A percentile compares a stretch with the other conserved stretches of the same genome.
phyloP scores from a whole-genome alignment of 805 yeast genomes.

The Teunomyces stri region DNA sequence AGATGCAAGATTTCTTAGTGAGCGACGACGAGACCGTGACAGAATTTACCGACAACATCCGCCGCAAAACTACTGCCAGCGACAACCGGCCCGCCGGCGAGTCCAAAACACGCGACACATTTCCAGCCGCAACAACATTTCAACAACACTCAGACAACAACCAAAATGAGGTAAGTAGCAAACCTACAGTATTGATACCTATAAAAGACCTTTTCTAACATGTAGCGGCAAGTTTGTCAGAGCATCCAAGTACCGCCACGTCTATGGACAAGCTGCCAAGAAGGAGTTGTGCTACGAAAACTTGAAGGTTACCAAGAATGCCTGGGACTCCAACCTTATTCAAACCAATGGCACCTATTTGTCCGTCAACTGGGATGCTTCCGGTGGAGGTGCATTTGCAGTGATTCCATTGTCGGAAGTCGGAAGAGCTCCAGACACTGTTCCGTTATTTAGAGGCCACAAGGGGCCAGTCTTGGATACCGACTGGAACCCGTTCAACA shows the following conservation, averaged over 20 bases:
- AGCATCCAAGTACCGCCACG: constrained; percentile 96
- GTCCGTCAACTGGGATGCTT: constrained; percentile 87
- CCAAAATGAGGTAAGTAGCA: constrained; percentile 3
- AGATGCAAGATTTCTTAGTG: neutral
- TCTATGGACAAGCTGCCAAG: constrained; percentile 80
- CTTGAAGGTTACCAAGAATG: constrained; percentile 78
- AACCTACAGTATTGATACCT: neutral
- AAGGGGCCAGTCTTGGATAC: constrained; percentile 94
- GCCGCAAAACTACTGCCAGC: neutral
- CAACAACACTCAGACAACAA: neutral
- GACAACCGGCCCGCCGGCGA: neutral
- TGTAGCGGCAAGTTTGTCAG: constrained; percentile 83
- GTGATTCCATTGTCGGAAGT: constrained; percentile 81
- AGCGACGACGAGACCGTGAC: neutral
- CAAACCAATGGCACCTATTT: constrained; percentile 84
- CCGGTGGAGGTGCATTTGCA: constrained; percentile 98
- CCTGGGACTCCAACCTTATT: constrained; percentile 93
- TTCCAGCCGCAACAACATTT: neutral
- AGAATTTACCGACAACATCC: neutral
- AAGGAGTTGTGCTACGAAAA: constrained; percentile 74
- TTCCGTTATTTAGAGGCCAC: constrained; percentile 93
- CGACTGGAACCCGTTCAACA: constrained; percentile 90
- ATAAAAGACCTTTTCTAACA: constrained; percentile 8
- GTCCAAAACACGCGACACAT: too few relatives aligned
- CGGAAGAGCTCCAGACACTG: constrained; percentile 91